Evolutionary conservation across 306 rosid genomes (phyloP), one percentile per base, ranked within the genome.

Genomic region (Dryas alaskensis): DNA sequence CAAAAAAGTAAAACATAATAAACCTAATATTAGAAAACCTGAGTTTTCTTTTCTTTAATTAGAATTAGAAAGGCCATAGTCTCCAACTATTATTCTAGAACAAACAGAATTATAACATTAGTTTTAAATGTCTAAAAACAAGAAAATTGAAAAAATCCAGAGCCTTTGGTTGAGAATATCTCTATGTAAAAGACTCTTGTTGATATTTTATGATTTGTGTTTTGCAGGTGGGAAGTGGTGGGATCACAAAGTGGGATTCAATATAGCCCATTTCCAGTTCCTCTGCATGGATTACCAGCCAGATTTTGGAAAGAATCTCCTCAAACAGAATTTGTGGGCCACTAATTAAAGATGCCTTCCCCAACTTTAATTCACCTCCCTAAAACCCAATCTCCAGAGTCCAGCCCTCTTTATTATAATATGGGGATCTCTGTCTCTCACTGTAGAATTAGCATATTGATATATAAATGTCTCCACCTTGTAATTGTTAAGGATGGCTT

Each of bases 241-340:
- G 97, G 79, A 85, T 53, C 76, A 69, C 47, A 82, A 51, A 84
- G 79, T 42, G 97, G 96, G 75, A 80, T 90, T 83, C 87, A 90
- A 71, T 93, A 90, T 65, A 81, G 93, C 77, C 98, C 98, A 79
- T 93, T 93, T 77, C 98, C 98, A 76, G 86, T 93, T 39, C 98
- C 98, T 52, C 65, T 69, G 57, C 76, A 89, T 72, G 98, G 98
- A 54, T 87, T 93, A 63, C 98, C 90, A 31, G 79, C 92, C 80
- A 89, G 85, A 90, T 89, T 93, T 88, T 78, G 87, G 90, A 89
- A 64, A 64, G 83, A 86, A 82, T 63, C 68, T 79, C 74, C 54
- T 10, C 47, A 45, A 67, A 19, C 63, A 59, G 51, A 64, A 81
- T 63, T 52, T 49, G 42, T 4, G 4, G 65, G 50, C 59, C 63